Evolutionary conservation across 441 rosid genomes (phyloP), one percentile per base, ranked within the genome.

Genomic region (California macrophylla): DNA sequence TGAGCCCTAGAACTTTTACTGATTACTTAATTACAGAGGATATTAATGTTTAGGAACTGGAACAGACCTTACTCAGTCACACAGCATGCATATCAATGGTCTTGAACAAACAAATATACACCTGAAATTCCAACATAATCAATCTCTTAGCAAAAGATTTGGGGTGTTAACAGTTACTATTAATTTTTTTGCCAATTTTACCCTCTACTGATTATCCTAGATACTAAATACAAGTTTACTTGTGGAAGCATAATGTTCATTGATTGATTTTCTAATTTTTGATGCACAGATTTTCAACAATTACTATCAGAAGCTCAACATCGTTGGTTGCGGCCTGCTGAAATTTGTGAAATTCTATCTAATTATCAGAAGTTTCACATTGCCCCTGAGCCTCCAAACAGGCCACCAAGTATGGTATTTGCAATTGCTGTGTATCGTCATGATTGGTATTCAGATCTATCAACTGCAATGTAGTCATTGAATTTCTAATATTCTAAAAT

Each of bases 311-410:
- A 92, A 81, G 98, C 98, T 8, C 96, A 86, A 66, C 85, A 92
- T 71, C 86, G 98, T 73, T 94, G 98, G 98, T 75, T 94, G 76
- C 86, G 97, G 42, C 98, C 98, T 78, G 87, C 96, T 66, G 97
- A 94, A 85, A 94, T 94, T 70, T 87, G 93, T 79, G 97, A 91
- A 80, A 91, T 94, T 77, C 96, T 94, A 73, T 85, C 85, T 69
- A 89, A 90, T 78, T 80, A 86, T 82, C 82, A 82, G 69, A 89
- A 86, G 76, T 94, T 94, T 79, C 92, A 77, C 25, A 88, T 94
- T 66, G 70, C 91, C 1, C 36, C 97, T 0, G 97, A 91, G 84
- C 86, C 98, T 69, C 92, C 97, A 40, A 80, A 38, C 61, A 79
- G 79, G 77, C 98, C 98, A 8, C 84, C 92, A 66, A 87, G 98